These are phyloP conservation scores for Fusarium pilosicola DNA, from an alignment of 2,329 filamentous ascomycete species.

Conservation along the genomic window DNA sequence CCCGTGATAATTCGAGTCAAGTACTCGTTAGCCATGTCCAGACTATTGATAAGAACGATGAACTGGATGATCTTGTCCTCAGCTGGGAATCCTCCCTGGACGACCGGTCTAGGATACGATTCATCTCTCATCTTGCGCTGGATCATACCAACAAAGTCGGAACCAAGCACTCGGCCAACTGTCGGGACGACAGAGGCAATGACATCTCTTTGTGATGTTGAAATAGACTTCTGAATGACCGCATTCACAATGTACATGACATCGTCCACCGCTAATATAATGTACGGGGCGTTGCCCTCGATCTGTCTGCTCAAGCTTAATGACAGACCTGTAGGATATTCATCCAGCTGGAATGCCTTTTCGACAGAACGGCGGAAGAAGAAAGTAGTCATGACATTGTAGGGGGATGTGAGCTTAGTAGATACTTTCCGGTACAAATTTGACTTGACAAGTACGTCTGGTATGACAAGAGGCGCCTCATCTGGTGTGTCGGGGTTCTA, in stretches of 20 bases:
- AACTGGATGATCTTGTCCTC: conserved; percentile 91
- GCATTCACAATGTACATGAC: conserved; percentile 99
- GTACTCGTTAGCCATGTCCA: conserved; percentile 93
- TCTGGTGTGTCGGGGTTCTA: conserved; percentile 64
- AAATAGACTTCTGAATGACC: conserved; percentile 85
- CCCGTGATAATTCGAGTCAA: conserved; percentile 83
- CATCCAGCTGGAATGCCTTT: conserved; percentile 96
- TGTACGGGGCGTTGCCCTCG: conserved; percentile 83
- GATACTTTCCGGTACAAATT: conserved; percentile 83
- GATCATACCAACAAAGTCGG: conserved; percentile 96
- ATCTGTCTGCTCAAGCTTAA: conserved; percentile 78
- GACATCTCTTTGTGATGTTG: conserved; percentile 84
- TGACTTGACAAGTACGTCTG: conserved; percentile 80
- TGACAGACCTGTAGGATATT: conserved; percentile 81
- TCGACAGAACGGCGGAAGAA: conserved; percentile 97
- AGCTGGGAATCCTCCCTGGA: conserved; percentile 84
- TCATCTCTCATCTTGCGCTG: conserved; percentile 98
- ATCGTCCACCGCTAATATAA: conserved; percentile 95
- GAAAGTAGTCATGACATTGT: conserved; percentile 93
- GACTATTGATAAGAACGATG: conserved; percentile 92
- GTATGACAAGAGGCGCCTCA: conserved; percentile 70
- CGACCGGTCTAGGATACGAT: conserved; percentile 82
- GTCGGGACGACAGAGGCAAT: conserved; percentile 82
- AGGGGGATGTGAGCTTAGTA: conserved; percentile 78
- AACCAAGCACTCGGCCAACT: conserved; percentile 80